Evolutionary conservation across 1,139 yeast genomes (phyloP), one percentile per base, ranked within the genome.

Genomic region (Geotrichum cucujoidarum): DNA sequence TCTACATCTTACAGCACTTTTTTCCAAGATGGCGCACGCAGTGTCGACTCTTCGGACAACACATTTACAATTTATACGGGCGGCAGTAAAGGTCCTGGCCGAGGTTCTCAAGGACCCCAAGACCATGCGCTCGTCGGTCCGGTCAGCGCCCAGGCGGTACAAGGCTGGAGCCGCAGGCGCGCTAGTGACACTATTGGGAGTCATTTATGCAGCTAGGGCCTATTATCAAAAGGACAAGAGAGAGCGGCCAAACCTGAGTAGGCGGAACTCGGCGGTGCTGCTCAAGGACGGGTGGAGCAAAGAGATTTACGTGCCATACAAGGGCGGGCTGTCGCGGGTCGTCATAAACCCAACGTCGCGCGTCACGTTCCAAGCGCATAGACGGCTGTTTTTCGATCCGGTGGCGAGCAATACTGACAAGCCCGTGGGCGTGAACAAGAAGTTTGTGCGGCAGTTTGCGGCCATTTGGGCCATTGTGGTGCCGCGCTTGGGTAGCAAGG

Each of bases 401-500:
- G 60, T 67, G 45, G 66, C 72, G 43, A 73, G 71, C 48, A 73
- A 33, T 41, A 49, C 71, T 57, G 61, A 53, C 56, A 56, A 55
- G 40, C 36, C 44, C 59, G 73, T 64, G 54, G 66, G 66, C 13
- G 57, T 59, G 32, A 60, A 83, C 62, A 81, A 88, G 33, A 77
- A 76, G 59, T 87, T 88, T 59, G 67, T 87, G 54, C 78, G 79
- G 54, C 95, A 89, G 68, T 70, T 88, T 55, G 69, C 73, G 31
- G 87, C 90, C 30, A 77, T 90, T 39, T 85, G 95, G 86, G 75
- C 80, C 57, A 85, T 90, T 40, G 71, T 90, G 57, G 81, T 89
- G 8, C 97, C 97, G 0, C 77, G 78, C 53, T 65, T 85, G 50
- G 74, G 77, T 49, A 79, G 84, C 55, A 81, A 80, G 60, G 87